Evolutionary conservation across 257 asterid species (phyloP).

Genomic region (Solanum rostratum): DNA sequence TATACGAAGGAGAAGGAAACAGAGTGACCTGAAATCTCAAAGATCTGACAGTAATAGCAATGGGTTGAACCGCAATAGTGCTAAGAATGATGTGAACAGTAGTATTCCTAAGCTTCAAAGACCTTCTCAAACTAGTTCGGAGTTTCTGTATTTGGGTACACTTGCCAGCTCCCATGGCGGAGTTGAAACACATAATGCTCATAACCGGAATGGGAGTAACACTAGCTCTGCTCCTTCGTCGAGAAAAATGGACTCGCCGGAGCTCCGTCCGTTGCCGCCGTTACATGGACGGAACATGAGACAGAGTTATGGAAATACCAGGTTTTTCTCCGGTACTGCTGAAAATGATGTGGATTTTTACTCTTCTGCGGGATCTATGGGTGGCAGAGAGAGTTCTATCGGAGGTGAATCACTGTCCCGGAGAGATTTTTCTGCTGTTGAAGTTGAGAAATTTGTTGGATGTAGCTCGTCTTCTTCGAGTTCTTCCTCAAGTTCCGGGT

Average conservation of each 20-base stretch:
- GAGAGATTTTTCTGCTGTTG: conserved; percentile 6
- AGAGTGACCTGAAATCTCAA: not conserved
- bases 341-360: conserved; percentile 10
- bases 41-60: not conserved
- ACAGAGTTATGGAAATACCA: not conserved
- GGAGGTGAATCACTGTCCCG: conserved; percentile 8
- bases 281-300: not conserved
- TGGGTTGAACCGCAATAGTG: not conserved
- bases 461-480: not conserved
- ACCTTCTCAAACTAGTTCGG: conserved; percentile 20
- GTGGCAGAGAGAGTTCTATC: conserved; percentile 6
- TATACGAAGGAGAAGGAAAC: not conserved
- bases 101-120: conserved; percentile 9
- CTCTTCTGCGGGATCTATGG: conserved; percentile 9
- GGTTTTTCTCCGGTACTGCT: not conserved
- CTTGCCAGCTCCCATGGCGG: conserved; percentile 8
- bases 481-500: conserved; percentile 5
- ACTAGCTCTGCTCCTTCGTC: not conserved
- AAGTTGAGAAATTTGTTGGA: not conserved
- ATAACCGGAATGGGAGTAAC: not conserved
- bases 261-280: conserved; percentile 14
- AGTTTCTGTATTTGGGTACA: conserved; percentile 19
- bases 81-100: not conserved
- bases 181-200: not conserved
- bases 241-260: conserved; percentile 11